Percentiles rank a stretch among this genome's conserved stretches.
These are phyloP conservation scores for Fraxinus platypoda DNA, from an alignment of 305 asterid genomes.

Conservation along the genomic window DNA sequence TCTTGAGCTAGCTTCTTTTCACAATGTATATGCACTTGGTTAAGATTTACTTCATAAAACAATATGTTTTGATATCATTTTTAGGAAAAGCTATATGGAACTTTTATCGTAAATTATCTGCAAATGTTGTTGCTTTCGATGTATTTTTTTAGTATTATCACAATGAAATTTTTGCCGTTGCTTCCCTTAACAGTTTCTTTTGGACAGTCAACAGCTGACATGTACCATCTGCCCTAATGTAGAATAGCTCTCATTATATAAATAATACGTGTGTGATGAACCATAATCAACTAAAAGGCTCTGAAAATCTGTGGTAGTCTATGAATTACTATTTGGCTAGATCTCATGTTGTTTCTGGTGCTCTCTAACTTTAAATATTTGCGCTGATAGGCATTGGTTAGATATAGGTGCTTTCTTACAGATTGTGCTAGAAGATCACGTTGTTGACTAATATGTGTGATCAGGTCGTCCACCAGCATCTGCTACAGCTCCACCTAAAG, in stretches of 20 bases:
- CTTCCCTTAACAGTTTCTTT: background rate
- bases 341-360: background rate
- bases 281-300: background rate
- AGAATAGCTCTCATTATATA: background rate
- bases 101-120: conserved; percentile 13
- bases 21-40: background rate
- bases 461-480: conserved; percentile 78
- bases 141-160: background rate
- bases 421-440: conserved; percentile 7
- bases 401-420: background rate
- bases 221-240: conserved; percentile 17
- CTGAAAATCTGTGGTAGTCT: background rate
- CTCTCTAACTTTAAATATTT: background rate
- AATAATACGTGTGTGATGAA: conserved; percentile 9
- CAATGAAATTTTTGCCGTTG: background rate
- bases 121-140: background rate
- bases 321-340: background rate
- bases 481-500: conserved; percentile 89
- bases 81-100: conserved; percentile 1
- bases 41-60: background rate
- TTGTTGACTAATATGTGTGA: conserved; percentile 17
- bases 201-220: conserved; percentile 1
- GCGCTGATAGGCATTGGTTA: conserved; percentile 10
- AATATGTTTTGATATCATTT: conserved; percentile 2
- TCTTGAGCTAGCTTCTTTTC: background rate